Conservation (phyloP, 306 rosid genomes). For the Datisca glomerata region DNA sequence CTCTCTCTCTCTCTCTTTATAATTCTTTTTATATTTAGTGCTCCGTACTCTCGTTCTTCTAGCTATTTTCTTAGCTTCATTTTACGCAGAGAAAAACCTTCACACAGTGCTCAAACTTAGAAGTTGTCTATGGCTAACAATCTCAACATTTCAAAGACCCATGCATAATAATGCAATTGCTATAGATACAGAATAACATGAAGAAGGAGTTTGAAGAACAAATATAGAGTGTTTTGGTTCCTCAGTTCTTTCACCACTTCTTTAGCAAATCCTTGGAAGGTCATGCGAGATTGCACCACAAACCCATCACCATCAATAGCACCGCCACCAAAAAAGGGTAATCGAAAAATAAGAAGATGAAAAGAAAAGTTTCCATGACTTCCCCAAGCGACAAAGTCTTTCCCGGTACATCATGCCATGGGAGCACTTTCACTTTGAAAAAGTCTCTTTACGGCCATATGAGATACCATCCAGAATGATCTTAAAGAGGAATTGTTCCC, state of each 20-base stretch:
- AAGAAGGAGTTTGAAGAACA: neutral
- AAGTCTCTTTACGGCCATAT: conserved; percentile 28
- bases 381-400: neutral
- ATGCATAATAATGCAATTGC: no score
- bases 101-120: no score
- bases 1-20: neutral
- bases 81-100: no score
- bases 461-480: conserved; percentile 24
- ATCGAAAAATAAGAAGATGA: neutral
- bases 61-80: neutral
- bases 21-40: no score
- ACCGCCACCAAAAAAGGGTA: neutral
- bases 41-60: no score
- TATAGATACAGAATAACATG: no score
- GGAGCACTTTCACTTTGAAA: conserved; percentile 8
- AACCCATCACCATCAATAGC: neutral
- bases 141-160: neutral
- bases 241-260: conserved; percentile 10
- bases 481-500: conserved; percentile 22
- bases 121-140: neutral
- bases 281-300: conserved; percentile 34
- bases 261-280: conserved; percentile 43
- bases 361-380: neutral
- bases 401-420: neutral
- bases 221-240: neutral